phyloP scores from a whole-genome alignment of 2,329 filamentous ascomycete species.

The Arthrinium phaeospermum region DNA sequence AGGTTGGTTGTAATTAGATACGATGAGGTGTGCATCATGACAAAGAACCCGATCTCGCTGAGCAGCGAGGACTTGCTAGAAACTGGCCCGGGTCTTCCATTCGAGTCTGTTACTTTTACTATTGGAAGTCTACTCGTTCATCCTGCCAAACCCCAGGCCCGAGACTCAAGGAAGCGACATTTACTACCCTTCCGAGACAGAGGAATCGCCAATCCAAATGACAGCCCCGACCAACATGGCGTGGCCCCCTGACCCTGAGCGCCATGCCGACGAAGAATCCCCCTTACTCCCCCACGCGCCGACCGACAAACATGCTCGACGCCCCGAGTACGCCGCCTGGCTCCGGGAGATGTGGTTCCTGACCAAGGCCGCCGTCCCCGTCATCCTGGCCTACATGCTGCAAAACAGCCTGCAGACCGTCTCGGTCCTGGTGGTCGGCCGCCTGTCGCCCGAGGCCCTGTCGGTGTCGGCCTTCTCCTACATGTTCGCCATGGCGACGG shows the following conservation, averaged over 20 bases:
- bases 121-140: neutral
- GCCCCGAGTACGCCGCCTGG: constrained; percentile 36
- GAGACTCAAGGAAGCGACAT: no score
- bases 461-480: constrained; percentile 86
- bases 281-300: neutral
- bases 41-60: neutral
- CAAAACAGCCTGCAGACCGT: constrained; percentile 86
- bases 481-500: constrained; percentile 92
- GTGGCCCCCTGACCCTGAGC: neutral
- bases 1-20: neutral
- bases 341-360: constrained; percentile 70
- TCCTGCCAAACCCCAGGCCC: neutral
- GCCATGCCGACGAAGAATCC: neutral
- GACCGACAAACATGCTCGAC: neutral
- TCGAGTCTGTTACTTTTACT: neutral
- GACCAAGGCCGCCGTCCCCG: constrained; percentile 72
- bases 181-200: neutral
- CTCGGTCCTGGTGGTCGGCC: constrained; percentile 81
- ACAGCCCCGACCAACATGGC: neutral
- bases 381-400: constrained; percentile 83
- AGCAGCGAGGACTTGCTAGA: neutral
- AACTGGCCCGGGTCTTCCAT: neutral
- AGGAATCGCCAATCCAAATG: neutral
- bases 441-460: constrained; percentile 76
- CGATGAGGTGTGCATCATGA: neutral